These are phyloP conservation scores for Spinacia oleracea DNA, from an alignment of 179 eudicot genomes.

Conservation along the genomic window DNA sequence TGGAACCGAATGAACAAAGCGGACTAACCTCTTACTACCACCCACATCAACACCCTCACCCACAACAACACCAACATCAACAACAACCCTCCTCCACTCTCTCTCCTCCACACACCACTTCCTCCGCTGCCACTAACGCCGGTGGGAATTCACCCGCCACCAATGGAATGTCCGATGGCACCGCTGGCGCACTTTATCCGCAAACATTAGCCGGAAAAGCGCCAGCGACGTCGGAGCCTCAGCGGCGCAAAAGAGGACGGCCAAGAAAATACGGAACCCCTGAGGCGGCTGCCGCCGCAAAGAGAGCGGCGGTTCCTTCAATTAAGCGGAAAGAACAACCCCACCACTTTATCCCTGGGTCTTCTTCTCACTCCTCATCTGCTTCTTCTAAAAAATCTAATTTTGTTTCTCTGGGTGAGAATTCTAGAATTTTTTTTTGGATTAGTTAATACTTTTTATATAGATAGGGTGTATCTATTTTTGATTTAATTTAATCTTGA, in stretches of 20 bases:
- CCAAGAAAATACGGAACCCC: constrained; percentile 75
- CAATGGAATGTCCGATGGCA: constrained; percentile 40
- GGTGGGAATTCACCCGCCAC: constrained; percentile 23
- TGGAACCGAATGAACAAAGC: constrained; percentile 55
- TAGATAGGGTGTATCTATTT: not conserved
- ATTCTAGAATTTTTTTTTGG: not conserved
- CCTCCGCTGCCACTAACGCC: constrained; percentile 22
- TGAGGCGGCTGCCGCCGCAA: constrained; percentile 72
- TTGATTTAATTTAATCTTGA: no score
- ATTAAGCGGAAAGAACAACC: constrained; percentile 34
- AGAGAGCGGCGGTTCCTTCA: constrained; percentile 40
- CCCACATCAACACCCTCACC: constrained; percentile 44
- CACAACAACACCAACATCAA: constrained; percentile 32
- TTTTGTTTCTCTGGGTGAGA: constrained; percentile 43
- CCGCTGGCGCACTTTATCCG: constrained; percentile 35
- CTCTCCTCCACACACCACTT: constrained; percentile 25
- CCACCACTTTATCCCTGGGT: constrained; percentile 18
- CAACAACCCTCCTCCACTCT: constrained; percentile 19
- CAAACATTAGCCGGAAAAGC: constrained; percentile 51
- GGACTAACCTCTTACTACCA: constrained; percentile 59
- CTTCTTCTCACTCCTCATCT: constrained; percentile 32
- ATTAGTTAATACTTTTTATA: no score
- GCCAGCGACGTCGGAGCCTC: constrained; percentile 47
- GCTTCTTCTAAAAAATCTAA: constrained; percentile 49
- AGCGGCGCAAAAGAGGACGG: constrained; percentile 60